Conservation (phyloP, 2,329 filamentous ascomycete genomes). For the Sporothrix euskadiensis region DNA sequence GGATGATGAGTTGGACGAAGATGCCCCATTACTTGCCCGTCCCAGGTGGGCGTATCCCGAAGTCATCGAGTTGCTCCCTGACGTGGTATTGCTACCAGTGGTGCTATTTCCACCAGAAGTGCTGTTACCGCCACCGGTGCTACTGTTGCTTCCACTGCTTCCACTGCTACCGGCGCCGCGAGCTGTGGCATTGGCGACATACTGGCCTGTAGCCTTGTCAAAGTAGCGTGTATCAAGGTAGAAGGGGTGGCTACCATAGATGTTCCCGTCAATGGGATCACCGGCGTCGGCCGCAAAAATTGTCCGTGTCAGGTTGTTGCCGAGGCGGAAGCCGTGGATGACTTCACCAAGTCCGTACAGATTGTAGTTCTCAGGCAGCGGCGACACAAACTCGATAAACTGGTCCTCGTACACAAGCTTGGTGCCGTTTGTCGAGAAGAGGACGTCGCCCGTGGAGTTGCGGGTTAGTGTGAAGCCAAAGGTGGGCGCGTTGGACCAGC, state of each 20-base stretch:
- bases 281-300: slow-evolving; percentile 31
- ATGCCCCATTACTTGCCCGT: neutral
- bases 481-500: slow-evolving; percentile 56
- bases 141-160: neutral
- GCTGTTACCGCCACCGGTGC: slow-evolving; percentile 24
- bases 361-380: slow-evolving; percentile 66
- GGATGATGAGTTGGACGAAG: neutral
- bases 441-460: slow-evolving; percentile 48
- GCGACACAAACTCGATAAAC: slow-evolving; percentile 71
- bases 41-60: neutral
- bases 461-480: slow-evolving; percentile 48
- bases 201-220: slow-evolving; percentile 52
- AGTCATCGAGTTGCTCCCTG: neutral
- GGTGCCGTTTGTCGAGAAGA: slow-evolving; percentile 70
- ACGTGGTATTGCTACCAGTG: neutral
- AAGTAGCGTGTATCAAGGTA: slow-evolving; percentile 75
- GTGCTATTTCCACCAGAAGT: neutral
- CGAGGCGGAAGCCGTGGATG: slow-evolving; percentile 69
- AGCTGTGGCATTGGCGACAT: slow-evolving; percentile 57
- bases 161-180: slow-evolving; percentile 4
- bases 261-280: slow-evolving; percentile 54
- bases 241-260: slow-evolving; percentile 65
- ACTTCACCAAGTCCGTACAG: slow-evolving; percentile 78
- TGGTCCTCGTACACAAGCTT: slow-evolving; percentile 74
- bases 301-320: slow-evolving; percentile 66